A percentile compares a stretch with the other conserved stretches of the same genome.
These are phyloP conservation scores for Skeletonema tropicum DNA, from an alignment of 108 stramenopile genomes.

Conservation along the genomic window DNA sequence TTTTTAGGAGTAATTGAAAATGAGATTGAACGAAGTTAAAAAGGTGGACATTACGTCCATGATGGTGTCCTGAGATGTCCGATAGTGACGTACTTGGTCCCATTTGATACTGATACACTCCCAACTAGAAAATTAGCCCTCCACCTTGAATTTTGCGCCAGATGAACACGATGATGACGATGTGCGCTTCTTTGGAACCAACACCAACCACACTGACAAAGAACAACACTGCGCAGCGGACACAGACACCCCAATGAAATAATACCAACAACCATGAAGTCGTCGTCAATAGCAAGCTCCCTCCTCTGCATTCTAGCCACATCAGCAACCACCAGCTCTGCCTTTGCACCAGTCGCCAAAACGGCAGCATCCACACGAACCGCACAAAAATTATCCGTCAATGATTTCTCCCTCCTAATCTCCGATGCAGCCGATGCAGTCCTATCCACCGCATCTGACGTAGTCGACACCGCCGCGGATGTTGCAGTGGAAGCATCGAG, in stretches of 20 bases:
- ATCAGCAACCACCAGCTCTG: neutral
- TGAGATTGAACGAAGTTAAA: neutral
- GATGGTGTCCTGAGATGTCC: neutral
- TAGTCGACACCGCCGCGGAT: neutral
- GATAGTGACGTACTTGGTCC: neutral
- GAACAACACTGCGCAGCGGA: neutral
- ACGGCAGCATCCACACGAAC: neutral
- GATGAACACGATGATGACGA: neutral
- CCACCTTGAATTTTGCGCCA: neutral
- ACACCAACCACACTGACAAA: neutral
- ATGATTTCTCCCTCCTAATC: constrained; percentile 19
- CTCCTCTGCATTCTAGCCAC: neutral
- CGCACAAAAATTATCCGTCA: constrained; percentile 1
- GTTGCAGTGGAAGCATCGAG: neutral
- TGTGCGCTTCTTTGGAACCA: neutral
- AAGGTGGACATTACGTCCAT: neutral
- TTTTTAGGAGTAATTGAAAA: too few species aligned
- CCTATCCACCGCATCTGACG: constrained; percentile 6
- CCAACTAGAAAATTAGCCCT: neutral
- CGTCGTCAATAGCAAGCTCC: constrained; percentile 1
- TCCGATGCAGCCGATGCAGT: constrained; percentile 22
- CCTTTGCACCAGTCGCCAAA: constrained; percentile 1
- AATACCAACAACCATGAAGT: neutral
- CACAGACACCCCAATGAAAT: neutral
- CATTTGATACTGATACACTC: neutral